These are phyloP conservation scores for Fusarium siculi DNA, from an alignment of 2,329 filamentous ascomycete genomes.

Conservation along the genomic window DNA sequence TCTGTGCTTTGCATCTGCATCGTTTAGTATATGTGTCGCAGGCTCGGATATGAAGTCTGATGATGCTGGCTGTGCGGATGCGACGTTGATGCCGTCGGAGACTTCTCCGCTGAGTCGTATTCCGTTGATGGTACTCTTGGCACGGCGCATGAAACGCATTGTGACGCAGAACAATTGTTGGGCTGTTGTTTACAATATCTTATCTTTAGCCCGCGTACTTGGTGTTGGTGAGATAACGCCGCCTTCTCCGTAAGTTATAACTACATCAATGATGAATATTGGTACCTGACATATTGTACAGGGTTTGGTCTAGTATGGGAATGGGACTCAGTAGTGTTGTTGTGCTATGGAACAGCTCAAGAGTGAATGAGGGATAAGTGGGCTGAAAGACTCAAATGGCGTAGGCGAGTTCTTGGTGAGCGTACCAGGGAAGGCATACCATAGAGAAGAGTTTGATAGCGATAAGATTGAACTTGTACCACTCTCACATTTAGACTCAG, in stretches of 20 bases:
- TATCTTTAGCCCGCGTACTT: not conserved
- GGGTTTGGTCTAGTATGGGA: not conserved
- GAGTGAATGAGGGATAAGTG: not conserved
- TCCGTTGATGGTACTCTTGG: not conserved
- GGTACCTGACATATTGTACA: not conserved
- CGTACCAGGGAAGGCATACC: not conserved
- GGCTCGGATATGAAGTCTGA: not conserved
- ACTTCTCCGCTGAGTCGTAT: not conserved
- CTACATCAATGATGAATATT: accelerated
- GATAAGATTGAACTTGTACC: too few relatives aligned
- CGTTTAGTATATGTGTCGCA: not conserved
- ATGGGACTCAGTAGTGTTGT: not conserved
- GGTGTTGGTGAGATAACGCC: not conserved
- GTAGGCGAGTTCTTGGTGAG: too few relatives aligned
- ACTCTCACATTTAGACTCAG: too few relatives aligned
- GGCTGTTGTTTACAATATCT: not conserved
- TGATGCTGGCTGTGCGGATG: not conserved
- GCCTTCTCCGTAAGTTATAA: not conserved
- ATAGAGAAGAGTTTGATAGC: too few relatives aligned
- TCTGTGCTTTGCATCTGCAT: not conserved
- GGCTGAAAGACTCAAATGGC: accelerated
- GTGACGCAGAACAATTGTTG: not conserved
- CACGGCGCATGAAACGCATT: not conserved
- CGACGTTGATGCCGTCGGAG: not conserved
- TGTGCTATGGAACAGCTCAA: not conserved